These are phyloP conservation scores for Endoconidiophora polonica DNA, from an alignment of 2,329 filamentous ascomycete genomes.

Conservation along the genomic window DNA sequence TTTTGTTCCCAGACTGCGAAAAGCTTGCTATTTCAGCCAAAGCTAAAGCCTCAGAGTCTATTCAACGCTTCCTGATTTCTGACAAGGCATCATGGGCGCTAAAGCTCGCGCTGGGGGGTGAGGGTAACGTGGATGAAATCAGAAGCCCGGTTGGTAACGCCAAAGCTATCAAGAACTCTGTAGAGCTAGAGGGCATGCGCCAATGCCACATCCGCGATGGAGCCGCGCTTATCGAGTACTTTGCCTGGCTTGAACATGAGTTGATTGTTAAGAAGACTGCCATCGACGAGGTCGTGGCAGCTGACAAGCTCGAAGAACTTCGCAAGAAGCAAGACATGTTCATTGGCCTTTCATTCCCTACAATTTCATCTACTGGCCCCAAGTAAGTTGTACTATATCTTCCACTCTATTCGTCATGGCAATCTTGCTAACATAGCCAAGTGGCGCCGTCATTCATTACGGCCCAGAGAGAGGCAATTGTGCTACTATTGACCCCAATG, in stretches of 20 bases:
- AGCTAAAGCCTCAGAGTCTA: slow-evolving; percentile 17
- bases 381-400: slow-evolving; percentile 29
- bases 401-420: slow-evolving; percentile 12
- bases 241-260: slow-evolving; percentile 91
- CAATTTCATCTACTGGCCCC: slow-evolving; percentile 84
- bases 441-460: slow-evolving; percentile 93
- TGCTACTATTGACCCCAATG: slow-evolving; percentile 64
- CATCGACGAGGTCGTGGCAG: slow-evolving; percentile 79
- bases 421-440: slow-evolving; percentile 22
- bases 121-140: slow-evolving; percentile 68
- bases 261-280: slow-evolving; percentile 53
- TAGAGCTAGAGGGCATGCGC: slow-evolving; percentile 82
- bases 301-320: slow-evolving; percentile 72
- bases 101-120: slow-evolving; percentile 69
- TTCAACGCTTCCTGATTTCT: slow-evolving; percentile 65
- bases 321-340: slow-evolving; percentile 56
- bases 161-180: slow-evolving; percentile 87
- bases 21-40: slow-evolving; percentile 34
- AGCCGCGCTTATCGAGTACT: slow-evolving; percentile 77
- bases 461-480: slow-evolving; percentile 72
- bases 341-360: slow-evolving; percentile 82
- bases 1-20: slow-evolving; percentile 64
- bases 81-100: slow-evolving; percentile 88
- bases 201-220: slow-evolving; percentile 88
- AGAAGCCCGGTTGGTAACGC: slow-evolving; percentile 77